Percentiles rank a stretch among this genome's conserved stretches.
Conservation (phyloP, 106 monocot genomes). For the Acorus calamus region DNA sequence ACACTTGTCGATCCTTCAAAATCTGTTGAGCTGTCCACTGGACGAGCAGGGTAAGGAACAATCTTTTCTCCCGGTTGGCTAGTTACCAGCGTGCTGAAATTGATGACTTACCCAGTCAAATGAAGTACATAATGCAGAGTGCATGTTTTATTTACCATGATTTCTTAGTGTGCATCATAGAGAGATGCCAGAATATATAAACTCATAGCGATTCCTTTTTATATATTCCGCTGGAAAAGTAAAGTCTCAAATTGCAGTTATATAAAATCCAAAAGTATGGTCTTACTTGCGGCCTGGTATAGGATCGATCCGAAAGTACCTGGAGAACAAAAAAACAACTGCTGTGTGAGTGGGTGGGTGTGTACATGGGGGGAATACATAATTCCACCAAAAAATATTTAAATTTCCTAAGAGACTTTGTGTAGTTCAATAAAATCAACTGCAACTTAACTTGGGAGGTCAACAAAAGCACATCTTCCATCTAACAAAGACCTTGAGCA, state of each 20-base stretch:
- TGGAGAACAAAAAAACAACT: constrained; percentile 18
- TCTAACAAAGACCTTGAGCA: no score
- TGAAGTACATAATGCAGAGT: neutral
- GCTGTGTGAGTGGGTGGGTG: no score
- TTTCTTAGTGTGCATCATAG: constrained; percentile 1
- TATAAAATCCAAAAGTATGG: neutral
- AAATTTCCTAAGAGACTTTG: no score
- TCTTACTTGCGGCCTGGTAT: constrained; percentile 97
- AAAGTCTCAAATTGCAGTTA: no score
- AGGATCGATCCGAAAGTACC: constrained; percentile 94
- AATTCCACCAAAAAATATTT: no score
- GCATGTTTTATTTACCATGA: constrained; percentile 1
- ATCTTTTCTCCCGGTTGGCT: constrained; percentile 74
- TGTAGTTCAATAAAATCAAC: no score
- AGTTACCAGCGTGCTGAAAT: constrained; percentile 73
- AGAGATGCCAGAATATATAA: neutral
- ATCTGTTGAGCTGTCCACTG: constrained; percentile 86
- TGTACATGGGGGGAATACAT: no score
- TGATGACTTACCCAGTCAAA: constrained; percentile 7
- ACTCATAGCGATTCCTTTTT: no score
- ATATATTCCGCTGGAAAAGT: no score
- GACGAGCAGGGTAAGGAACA: constrained; percentile 77
- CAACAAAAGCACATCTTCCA: no score
- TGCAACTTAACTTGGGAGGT: no score
- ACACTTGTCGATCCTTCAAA: constrained; percentile 88